Base-by-base conservation (phyloP, 2,329 filamentous ascomycete genomes). In the Cladophialophora immunda region DNA sequence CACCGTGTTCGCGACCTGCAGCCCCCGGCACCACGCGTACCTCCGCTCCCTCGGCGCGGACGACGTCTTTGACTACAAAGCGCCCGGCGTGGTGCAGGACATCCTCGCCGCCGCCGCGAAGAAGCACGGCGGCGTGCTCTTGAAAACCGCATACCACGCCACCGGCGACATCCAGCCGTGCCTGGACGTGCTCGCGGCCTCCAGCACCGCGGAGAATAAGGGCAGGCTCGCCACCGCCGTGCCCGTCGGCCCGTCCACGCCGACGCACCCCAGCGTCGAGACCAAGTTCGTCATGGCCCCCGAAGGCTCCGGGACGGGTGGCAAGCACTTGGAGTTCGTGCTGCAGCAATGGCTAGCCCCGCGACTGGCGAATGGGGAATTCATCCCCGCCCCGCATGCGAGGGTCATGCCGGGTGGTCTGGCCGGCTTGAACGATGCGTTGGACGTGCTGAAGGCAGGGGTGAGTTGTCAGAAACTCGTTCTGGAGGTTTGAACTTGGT, bases 141-240 rank as follows among this genome's bases (percentile, higher is more conserved):
- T 69, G 15, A 54, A 50, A 4, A 50, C 45, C 4, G 66, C 62
- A 1, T 69, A 36, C 56, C 64, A 62, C 64, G 64, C 64, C 19
- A 65, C 29, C 11, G 68, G 66, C 45, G 83, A 84, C 45, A 78
- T 78, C 65, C 82, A 81, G 70, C 82, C 82, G 62, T 80, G 78
- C 69, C 30, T 68, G 58, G 70, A 68, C 17, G 63, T 72, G 7
- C 54, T 72, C 9, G 67, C 67, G n/a, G 62, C 70, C 15, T 66
- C 72, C 7, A 65, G 64, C 1, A 27, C 50, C 17, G 58, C 38
- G 17, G 38, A 41, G 15, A 54, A 55, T 2, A 55, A 34, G 4
- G 70, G 65, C 4, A 71, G 61, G 50, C 15, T 74, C 22, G 73
- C 68, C 19, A 61, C 63, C 17, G 68, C 72, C 5, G 22, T 64